Conservation (phyloP, 2,329 filamentous ascomycete species). For the Metarhizium humberi region DNA sequence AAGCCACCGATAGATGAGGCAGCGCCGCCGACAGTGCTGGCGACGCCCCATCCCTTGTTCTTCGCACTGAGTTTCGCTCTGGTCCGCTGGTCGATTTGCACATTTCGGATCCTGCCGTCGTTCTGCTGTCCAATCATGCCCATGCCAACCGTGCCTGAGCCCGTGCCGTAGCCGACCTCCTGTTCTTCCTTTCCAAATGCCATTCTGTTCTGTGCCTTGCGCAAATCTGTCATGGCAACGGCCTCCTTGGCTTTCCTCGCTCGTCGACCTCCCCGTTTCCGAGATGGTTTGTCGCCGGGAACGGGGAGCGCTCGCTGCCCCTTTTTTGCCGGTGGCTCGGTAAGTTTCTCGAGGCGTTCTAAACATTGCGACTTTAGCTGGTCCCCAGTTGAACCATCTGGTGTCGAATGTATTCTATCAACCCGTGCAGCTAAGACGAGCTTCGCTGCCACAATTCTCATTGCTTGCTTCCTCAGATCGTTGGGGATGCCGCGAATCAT, state of each 20-base stretch:
- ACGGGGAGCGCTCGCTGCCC: slow-evolving; percentile 78
- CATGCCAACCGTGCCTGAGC: slow-evolving; percentile 76
- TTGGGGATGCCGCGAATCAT: slow-evolving; percentile 77
- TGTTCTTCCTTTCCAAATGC: slow-evolving; percentile 92
- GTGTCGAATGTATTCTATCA: slow-evolving; percentile 73
- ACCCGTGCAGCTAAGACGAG: slow-evolving; percentile 87
- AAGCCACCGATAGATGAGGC: slow-evolving; percentile 79
- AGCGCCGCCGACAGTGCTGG: slow-evolving; percentile 54
- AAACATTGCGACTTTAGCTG: slow-evolving; percentile 75
- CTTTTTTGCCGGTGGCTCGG: slow-evolving; percentile 83
- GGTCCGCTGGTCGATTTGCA: slow-evolving; percentile 88
- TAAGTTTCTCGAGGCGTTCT: slow-evolving; percentile 83
- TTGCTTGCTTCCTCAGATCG: slow-evolving; percentile 85
- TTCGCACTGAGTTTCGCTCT: slow-evolving; percentile 89
- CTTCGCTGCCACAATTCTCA: slow-evolving; percentile 91
- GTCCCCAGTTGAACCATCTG: slow-evolving; percentile 75
- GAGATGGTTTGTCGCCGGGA: slow-evolving; percentile 87
- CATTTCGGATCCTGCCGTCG: slow-evolving; percentile 78
- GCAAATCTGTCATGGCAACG: slow-evolving; percentile 90
- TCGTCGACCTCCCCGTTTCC: slow-evolving; percentile 83
- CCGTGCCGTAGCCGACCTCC: slow-evolving; percentile 82
- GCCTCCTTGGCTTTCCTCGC: slow-evolving; percentile 95
- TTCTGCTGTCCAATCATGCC: slow-evolving; percentile 91
- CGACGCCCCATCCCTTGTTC: slow-evolving; percentile 87
- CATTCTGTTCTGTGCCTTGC: slow-evolving; percentile 93